Conservation (phyloP, 805 yeast species). For the Wickerhamiella sorbophila region DNA sequence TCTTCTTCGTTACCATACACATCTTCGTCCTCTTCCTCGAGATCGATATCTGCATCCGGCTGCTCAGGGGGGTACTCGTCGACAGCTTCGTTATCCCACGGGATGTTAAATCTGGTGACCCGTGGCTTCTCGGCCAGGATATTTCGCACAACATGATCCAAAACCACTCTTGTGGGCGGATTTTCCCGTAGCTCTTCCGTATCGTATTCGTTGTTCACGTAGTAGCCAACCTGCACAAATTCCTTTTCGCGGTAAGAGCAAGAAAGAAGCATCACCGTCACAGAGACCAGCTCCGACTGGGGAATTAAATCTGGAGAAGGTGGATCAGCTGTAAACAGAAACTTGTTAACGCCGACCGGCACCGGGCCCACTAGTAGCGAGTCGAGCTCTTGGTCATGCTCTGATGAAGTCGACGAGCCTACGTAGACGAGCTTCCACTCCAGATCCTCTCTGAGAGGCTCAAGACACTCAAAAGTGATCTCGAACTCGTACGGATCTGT, state of each 20-base stretch:
- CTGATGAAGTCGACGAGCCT: conserved; percentile 85
- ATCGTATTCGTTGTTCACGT: conserved; percentile 94
- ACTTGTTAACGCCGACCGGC: conserved; percentile 92
- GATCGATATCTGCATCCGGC: conserved; percentile 15
- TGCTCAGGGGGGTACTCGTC: conserved; percentile 21
- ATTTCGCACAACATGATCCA: conserved; percentile 86
- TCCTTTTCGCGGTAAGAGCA: conserved; percentile 90
- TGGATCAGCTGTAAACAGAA: conserved; percentile 86
- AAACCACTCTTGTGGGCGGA: conserved; percentile 87
- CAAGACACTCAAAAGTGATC: conserved; percentile 93
- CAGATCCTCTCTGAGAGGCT: conserved; percentile 77
- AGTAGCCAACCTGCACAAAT: conserved; percentile 94
- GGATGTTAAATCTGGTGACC: conserved; percentile 90
- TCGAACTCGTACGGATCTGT: conserved; percentile 90
- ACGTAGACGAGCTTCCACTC: conserved; percentile 98
- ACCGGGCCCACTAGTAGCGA: conserved; percentile 97
- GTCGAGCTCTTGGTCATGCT: conserved; percentile 94
- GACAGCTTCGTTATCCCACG: conserved; percentile 41
- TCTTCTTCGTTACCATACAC: conserved; percentile 18
- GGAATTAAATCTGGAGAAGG: conserved; percentile 95
- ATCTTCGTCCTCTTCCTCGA: conserved; percentile 12
- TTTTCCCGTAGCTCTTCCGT: conserved; percentile 82
- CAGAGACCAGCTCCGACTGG: conserved; percentile 86
- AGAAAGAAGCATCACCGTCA: conserved; percentile 82
- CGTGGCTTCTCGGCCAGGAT: conserved; percentile 94